Evolutionary conservation across 1,284 basidiomycete genomes (phyloP), one percentile per base, ranked within the genome.

Genomic region (Malassezia sp.): DNA sequence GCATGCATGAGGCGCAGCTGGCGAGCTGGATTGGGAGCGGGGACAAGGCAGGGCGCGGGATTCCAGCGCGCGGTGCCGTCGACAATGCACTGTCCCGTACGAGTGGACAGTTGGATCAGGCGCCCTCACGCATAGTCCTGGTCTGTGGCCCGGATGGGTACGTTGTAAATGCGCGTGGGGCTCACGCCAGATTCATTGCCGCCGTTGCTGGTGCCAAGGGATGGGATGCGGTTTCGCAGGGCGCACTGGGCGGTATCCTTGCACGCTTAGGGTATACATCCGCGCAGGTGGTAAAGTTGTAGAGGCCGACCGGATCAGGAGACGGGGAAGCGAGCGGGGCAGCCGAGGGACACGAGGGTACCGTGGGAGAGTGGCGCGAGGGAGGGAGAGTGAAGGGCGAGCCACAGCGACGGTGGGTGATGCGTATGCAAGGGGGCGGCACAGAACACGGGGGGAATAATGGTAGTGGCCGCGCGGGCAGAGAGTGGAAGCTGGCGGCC

Each of bases 71-170:
- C 18, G 40, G 23, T 24, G 35, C 8, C 18, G n/a, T n/a, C n/a
- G n/a, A n/a, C n/a, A n/a, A n/a, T n/a, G n/a, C n/a, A n/a, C n/a
- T n/a, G n/a, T n/a, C n/a, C n/a, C n/a, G n/a, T n/a, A n/a, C n/a
- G n/a, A n/a, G n/a, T n/a, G n/a, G n/a, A n/a, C n/a, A n/a, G n/a
- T n/a, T n/a, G n/a, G n/a, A n/a, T n/a, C n/a, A n/a, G n/a, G n/a
- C n/a, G n/a, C n/a, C n/a, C n/a, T n/a, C n/a, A n/a, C n/a, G 40
- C 17, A 12, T 50, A 3, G 18, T 50, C 11, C 33, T 50, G 1
- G 48, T 50, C 12, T 50, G 48, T 41, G 48, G 48, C 14, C 48
- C 48, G 3, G 48, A 50, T 11, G 48, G 47, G n/a, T 28, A 28
- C 27, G 27, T 28, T 28, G 8, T 28, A 7, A 28, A 14, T 28